phyloP scores from a whole-genome alignment of 305 asterid species.

The Plantago rigida region DNA sequence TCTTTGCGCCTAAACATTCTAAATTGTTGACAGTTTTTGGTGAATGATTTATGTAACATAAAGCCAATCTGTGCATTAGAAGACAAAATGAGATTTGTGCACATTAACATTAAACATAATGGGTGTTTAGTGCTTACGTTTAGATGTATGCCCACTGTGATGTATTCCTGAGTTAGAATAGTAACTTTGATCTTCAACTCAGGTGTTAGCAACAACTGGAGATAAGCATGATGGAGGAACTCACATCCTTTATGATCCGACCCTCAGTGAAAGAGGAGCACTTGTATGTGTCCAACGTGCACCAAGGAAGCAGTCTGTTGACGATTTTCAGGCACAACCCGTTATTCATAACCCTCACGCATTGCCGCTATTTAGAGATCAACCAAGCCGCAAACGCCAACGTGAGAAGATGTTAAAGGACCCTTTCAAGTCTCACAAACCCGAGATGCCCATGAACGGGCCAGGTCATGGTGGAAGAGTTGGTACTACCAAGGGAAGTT shows the following conservation, averaged over 20 bases:
- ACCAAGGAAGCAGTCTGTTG: slow-evolving; percentile 82
- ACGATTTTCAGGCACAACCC: slow-evolving; percentile 74
- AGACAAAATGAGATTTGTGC: too few species aligned
- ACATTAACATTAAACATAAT: too few species aligned
- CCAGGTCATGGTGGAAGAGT: slow-evolving; percentile 94
- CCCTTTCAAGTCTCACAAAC: slow-evolving; percentile 89
- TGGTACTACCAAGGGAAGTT: slow-evolving; percentile 77
- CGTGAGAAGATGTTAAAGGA: slow-evolving; percentile 82
- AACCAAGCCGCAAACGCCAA: slow-evolving; percentile 93
- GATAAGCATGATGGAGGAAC: slow-evolving; percentile 84
- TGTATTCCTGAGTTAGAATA: neutral
- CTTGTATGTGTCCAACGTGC: slow-evolving; percentile 93
- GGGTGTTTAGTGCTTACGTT: too few species aligned
- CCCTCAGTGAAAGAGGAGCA: slow-evolving; percentile 85
- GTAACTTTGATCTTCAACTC: slow-evolving; percentile 17
- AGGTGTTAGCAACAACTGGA: slow-evolving; percentile 79
- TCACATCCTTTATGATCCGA: slow-evolving; percentile 76
- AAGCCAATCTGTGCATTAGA: too few species aligned
- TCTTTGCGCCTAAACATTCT: too few species aligned
- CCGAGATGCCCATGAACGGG: slow-evolving; percentile 81
- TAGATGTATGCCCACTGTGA: too few species aligned
- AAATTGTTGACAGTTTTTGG: too few species aligned
- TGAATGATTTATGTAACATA: too few species aligned
- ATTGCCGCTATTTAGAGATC: slow-evolving; percentile 80
- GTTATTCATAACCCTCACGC: slow-evolving; percentile 95